Percentiles rank a stretch among this genome's conserved stretches.
These are phyloP conservation scores for Ammopiptanthus mongolicus DNA, from an alignment of 306 rosid species.

Conservation along the genomic window DNA sequence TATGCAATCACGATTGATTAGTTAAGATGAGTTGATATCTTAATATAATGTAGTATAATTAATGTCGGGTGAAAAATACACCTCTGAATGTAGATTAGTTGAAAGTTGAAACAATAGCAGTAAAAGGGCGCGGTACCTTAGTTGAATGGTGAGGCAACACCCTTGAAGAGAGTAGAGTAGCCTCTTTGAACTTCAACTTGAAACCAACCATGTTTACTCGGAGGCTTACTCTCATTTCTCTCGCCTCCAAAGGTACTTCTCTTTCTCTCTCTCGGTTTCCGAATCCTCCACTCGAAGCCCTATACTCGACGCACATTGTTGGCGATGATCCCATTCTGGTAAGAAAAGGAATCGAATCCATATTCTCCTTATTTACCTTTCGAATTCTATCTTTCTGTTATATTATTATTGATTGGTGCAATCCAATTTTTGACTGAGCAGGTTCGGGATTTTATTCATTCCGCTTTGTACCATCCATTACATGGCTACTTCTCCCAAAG, in stretches of 20 bases:
- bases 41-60: no score
- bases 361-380: neutral
- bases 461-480: constrained; percentile 75
- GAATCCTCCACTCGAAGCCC: constrained; percentile 30
- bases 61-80: no score
- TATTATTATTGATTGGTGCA: no score
- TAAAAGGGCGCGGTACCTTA: no score
- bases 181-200: neutral
- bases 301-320: constrained; percentile 66
- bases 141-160: no score
- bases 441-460: constrained; percentile 96
- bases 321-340: constrained; percentile 83
- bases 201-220: constrained; percentile 27
- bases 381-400: no score
- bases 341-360: constrained; percentile 7
- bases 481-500: constrained; percentile 83
- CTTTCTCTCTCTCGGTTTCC: constrained; percentile 3
- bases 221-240: constrained; percentile 22
- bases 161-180: no score
- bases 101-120: no score
- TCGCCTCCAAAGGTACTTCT: constrained; percentile 39
- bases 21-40: no score
- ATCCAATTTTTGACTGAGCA: neutral
- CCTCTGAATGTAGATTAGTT: no score
- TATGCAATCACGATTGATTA: no score